Evolutionary conservation across 495 filamentous ascomycete genomes (phyloP), one percentile per base, ranked within the genome.

Genomic region (Aeminium ludgeri): DNA sequence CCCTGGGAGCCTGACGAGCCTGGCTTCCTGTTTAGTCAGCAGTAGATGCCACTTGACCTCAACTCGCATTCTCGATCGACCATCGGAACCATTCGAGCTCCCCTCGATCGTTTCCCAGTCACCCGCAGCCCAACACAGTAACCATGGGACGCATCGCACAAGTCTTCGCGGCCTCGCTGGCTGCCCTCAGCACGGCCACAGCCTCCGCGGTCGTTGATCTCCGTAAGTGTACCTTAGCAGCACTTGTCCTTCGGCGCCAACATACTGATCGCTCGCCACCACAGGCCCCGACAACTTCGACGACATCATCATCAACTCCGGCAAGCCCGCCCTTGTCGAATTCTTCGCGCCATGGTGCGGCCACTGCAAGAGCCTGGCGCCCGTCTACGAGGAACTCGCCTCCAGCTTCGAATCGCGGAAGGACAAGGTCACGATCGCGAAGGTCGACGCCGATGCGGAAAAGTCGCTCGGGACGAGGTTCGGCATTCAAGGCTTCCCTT

Each of bases 331-430:
- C 0, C 74, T 97, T 28, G 89, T 97, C 45, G 89, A 97, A 59
- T 97, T 97, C 72, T 97, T 95, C 61, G 89, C 89, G 35, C 89
- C 89, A 43, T 97, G 89, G 89, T 97, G 91, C 61, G 91, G 91
- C 34, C 84, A 97, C 72, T 97, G 89, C 81, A 96, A 96, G 69
- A 94, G 64, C 46, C 80, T 97, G 8, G 91, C 86, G 16, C 89
- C 89, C 30, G 65, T 89, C 40, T 97, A 89, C 60, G 89, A 97
- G 59, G 81, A 97, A 60, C 74, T 97, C n/a, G 87, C 75, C 38
- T 59, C 68, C 27, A 64, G 63, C 38, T 86, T 82, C 57, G 73
- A 75, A 30, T 74, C 69, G 46, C 73, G 76, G 48, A 73, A 78
- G 49, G 77, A 91, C 60, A 84, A 87, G 56, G 74, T 97, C 20